Evolutionary conservation across 225 moss, liverwort and hornwort genomes (phyloP), one percentile per base, ranked within the genome.

Genomic region (Bryum argenteum): DNA sequence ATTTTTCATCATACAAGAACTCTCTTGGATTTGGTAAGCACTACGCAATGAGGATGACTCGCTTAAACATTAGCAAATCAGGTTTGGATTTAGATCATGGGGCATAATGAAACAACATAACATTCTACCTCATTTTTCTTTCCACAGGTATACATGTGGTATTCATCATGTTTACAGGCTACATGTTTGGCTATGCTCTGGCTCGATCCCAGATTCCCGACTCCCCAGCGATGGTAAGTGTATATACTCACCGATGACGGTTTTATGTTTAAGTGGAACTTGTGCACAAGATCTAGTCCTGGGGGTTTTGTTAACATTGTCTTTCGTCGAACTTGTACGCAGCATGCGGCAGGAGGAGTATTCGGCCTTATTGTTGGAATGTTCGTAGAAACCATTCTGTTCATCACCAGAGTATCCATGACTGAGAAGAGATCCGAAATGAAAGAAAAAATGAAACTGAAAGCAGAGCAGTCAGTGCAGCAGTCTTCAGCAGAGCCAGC

Each of bases 131-230:
- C 4, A 33, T 33, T 33, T 3, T 33, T 33, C 33, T 1, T 45
- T 12, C 62, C 81, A 78, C 89, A 96, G 93, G 96, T 67, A 16
- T 98, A 53, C 97, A 98, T 58, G 92, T 94, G 44, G 40, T 82
- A 8, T 77, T 92, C 39, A 91, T 91, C 43, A 94, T 98, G 97
- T 91, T 94, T 64, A 94, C 91, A 44, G 94, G 94, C 65, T 92
- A 86, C 67, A 67, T 87, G 69, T 89, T 92, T 69, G 92, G 92
- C 14, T 98, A 92, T 23, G 80, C 81, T 39, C 58, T 92, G 58
- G 83, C 85, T 53, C 88, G 94, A 12, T 86, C 97, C 21, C 90
- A 88, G 61, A 91, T 94, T 44, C 90, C 70, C 18, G 82, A 91
- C 28, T 88, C 84, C 33, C 92, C 89, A 15, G 75, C 81, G 11